Evolutionary conservation across 1,139 yeast genomes (phyloP).

Genomic region (Blastobotrys capitulatus): DNA sequence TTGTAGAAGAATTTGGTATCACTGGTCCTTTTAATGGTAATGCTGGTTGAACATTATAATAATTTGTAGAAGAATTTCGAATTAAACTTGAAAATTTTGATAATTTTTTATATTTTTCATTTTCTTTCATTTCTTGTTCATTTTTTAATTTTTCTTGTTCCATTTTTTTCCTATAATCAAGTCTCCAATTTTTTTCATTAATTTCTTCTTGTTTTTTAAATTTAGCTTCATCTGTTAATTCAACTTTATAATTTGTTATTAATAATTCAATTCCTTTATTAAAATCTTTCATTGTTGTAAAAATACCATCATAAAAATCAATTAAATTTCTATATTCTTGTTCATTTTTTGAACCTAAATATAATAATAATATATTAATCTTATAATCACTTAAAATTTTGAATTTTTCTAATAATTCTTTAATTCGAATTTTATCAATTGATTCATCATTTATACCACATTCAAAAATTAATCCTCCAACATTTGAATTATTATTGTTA

Average conservation of each 20-base stretch:
- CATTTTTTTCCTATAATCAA: too few species aligned
- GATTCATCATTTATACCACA: slow-evolving; percentile 23
- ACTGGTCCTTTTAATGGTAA: neutral
- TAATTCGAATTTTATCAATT: slow-evolving; percentile 15
- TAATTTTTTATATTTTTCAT: too few species aligned
- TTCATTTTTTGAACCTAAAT: slow-evolving; percentile 7
- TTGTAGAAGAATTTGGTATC: neutral
- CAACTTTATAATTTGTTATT: neutral
- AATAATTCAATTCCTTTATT: neutral
- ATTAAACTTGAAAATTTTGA: too few species aligned
- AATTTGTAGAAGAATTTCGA: too few species aligned
- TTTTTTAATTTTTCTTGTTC: too few species aligned
- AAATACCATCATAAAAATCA: neutral
- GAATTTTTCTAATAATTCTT: slow-evolving; percentile 15
- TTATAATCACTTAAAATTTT: slow-evolving; percentile 1
- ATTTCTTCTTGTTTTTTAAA: slow-evolving; percentile 3
- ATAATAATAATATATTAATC: slow-evolving; percentile 6
- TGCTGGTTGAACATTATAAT: neutral
- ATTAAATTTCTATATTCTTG: neutral
- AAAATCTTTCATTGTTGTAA: neutral
- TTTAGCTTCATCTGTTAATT: slow-evolving; percentile 7
- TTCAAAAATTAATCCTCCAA: slow-evolving; percentile 27
- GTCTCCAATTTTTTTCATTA: slow-evolving; percentile 9
- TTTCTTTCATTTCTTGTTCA: neutral
- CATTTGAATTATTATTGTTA: slow-evolving; percentile 18